Base-by-base conservation (phyloP, 495 filamentous ascomycete genomes). In the Podospora conica region DNA sequence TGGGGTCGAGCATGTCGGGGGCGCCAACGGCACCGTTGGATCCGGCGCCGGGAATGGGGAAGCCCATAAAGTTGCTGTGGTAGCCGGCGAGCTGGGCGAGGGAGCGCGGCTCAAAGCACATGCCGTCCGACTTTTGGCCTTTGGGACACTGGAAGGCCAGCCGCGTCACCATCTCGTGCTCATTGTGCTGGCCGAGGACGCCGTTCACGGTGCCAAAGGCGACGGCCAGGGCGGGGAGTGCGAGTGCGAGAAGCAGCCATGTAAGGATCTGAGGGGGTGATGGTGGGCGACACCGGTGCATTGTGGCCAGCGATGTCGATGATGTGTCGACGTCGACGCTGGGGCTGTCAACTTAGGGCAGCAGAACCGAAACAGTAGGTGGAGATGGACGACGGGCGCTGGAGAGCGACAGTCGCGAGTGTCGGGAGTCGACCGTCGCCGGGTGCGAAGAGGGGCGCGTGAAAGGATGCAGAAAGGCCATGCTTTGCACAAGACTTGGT, bases 141-240 rank as follows among this genome's bases (percentile, higher is more conserved):
- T 56, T 59, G 9, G 64, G 61, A 24, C 72, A 74, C 60, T 72
- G 72, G 55, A 74, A 73, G 1, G 72, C 72, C 55, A 72, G 29
- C n/a, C 72, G 70, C 7, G 72, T 74, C 57, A 74, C 68, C 66
- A 74, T 70, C 57, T 74, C 72, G 65, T 74, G 72, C 62, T 74
- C 72, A 56, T 74, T 74, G 65, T 74, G 70, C 58, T 74, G 72
- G 1, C 66, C 64, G 29, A 74, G 56, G 18, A 74, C 15, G 1
- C 60, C 72, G 60, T 74, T 74, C 62, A 74, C 72, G 27, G 72
- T 74, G 7, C 70, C 72, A 21, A 74, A 74, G 1, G 66, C 56
- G 1, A 63, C 33, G 10, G 24, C 60, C n/a, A 58, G 53, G 2
- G 56, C 58, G 31, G 57, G 57, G 28, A 61, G 25, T 9, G 33